A percentile compares a stretch with the other conserved stretches of the same genome.
Evolutionary conservation across 1,139 yeast species (phyloP).

Genomic region (Saccharomyces hybrid): DNA sequence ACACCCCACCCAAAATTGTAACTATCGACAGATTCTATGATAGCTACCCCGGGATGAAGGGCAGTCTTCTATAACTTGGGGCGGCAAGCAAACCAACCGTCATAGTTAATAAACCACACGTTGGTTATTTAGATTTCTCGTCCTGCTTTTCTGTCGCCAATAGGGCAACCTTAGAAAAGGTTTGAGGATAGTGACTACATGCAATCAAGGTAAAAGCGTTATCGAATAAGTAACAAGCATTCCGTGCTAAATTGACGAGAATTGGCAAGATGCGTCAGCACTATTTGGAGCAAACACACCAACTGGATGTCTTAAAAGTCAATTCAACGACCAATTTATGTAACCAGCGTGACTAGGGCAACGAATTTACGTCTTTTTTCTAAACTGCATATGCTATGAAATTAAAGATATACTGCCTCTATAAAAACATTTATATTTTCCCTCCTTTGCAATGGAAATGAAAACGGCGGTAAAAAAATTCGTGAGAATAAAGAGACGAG

Average conservation of each 20-base stretch:
- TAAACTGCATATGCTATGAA: background rate
- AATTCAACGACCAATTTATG: background rate
- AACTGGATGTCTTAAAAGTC: background rate
- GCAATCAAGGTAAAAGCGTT: too few species aligned
- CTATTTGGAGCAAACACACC: background rate
- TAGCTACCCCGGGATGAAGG: too few species aligned
- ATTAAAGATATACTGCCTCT: too few species aligned
- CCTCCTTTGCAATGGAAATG: background rate
- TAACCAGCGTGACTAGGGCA: background rate
- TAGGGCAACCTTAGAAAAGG: too few species aligned
- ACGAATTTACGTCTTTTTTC: background rate
- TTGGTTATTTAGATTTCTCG: too few species aligned
- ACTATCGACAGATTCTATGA: background rate
- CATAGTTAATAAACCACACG: too few species aligned
- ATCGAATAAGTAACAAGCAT: too few species aligned
- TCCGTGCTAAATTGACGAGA: too few species aligned
- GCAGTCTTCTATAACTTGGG: background rate
- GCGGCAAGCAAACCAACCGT: background rate
- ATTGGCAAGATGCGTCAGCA: background rate
- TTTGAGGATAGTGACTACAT: too few species aligned
- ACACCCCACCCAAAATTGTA: background rate
- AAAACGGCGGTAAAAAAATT: background rate
- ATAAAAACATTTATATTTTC: too few species aligned
- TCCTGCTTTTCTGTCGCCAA: too few species aligned
- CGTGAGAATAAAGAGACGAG: background rate